Evolutionary conservation across 108 stramenopile species (phyloP).

Genomic region (Schizochytrium sp.): DNA sequence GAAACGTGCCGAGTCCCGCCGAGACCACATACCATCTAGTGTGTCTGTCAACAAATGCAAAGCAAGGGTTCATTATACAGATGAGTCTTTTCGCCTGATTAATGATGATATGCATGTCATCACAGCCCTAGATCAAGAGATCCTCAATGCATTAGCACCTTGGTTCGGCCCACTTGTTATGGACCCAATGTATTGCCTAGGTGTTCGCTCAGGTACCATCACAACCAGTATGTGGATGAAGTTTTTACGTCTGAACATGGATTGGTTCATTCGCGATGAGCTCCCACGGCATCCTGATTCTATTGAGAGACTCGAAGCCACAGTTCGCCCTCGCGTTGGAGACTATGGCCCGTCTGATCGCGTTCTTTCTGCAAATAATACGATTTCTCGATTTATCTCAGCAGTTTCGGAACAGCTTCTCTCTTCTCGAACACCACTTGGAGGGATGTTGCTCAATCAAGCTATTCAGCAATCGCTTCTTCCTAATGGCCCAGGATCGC

Average conservation of each 20-base stretch:
- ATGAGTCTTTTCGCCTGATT: conserved; percentile 30
- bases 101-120: conserved; percentile 20
- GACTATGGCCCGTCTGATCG: conserved; percentile 19
- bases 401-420: neutral
- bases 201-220: neutral
- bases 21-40: neutral
- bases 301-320: neutral
- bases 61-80: conserved; percentile 6
- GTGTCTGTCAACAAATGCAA: conserved; percentile 5
- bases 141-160: conserved; percentile 48
- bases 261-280: conserved; percentile 25
- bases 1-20: neutral
- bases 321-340: conserved; percentile 9
- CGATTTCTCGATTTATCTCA: neutral
- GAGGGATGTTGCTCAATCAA: conserved; percentile 1
- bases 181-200: conserved; percentile 34
- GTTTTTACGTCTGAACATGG: neutral
- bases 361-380: neutral
- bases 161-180: conserved; percentile 47
- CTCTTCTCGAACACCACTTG: neutral
- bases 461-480: neutral
- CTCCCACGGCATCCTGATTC: neutral
- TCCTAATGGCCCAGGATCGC: neutral
- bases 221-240: neutral
- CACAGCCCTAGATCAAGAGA: conserved; percentile 23